Percentiles rank a stretch among this genome's conserved stretches.
Conservation (phyloP, 2,329 filamentous ascomycete genomes). For the Ophiostoma perfectum region DNA sequence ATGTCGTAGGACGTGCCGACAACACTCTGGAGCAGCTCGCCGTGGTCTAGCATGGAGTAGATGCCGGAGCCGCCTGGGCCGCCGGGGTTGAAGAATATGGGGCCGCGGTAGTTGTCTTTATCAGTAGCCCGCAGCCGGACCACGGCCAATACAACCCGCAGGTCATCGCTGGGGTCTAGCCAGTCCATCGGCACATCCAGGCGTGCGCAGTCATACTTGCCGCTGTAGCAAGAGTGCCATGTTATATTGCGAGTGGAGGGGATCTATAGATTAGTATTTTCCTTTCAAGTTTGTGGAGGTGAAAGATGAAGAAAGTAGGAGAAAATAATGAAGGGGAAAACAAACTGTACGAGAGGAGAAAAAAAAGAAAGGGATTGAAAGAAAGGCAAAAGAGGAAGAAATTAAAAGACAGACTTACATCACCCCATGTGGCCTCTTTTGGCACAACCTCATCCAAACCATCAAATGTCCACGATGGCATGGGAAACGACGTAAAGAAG, state of each 20-base stretch:
- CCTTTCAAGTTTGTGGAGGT: too few relatives aligned
- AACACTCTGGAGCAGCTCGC: slow-evolving; percentile 3
- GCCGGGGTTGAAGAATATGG: slow-evolving; percentile 40
- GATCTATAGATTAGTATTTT: slow-evolving; percentile 26
- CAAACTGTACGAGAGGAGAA: too few relatives aligned
- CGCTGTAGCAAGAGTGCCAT: slow-evolving; percentile 37
- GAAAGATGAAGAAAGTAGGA: too few relatives aligned
- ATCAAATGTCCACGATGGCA: background rate
- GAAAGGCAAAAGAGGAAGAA: too few relatives aligned
- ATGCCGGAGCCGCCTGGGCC: slow-evolving; percentile 47
- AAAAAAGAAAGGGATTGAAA: background rate
- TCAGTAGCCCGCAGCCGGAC: slow-evolving; percentile 36
- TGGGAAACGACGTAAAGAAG: background rate
- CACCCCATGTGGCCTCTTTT: background rate
- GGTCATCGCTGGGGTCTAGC: slow-evolving; percentile 34
- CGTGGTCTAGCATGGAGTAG: slow-evolving; percentile 20
- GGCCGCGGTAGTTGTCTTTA: slow-evolving; percentile 31
- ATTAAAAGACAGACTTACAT: background rate
- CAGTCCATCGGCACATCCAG: slow-evolving; percentile 40
- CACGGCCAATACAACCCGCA: slow-evolving; percentile 36
- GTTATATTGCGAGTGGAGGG: slow-evolving; percentile 31
- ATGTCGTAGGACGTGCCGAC: slow-evolving; percentile 35
- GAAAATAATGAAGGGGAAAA: background rate
- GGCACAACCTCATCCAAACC: background rate
- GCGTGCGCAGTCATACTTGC: slow-evolving; percentile 35